These are phyloP conservation scores for Penicillium vulpinum DNA, from an alignment of 2,329 filamentous ascomycete genomes.

Conservation along the genomic window DNA sequence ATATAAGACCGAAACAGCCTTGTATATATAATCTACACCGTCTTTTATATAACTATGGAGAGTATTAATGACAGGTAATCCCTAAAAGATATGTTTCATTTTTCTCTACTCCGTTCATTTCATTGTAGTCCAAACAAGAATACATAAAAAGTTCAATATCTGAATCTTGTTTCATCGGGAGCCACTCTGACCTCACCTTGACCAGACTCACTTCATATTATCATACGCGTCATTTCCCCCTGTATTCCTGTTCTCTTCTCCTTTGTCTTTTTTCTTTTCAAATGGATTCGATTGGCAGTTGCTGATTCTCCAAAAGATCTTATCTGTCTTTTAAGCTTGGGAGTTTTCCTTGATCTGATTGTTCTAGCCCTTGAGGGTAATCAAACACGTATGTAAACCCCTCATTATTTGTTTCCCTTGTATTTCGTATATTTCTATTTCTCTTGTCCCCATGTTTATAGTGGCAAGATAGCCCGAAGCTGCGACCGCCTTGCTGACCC, in stretches of 20 bases:
- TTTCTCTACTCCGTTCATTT: neutral
- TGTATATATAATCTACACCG: slow-evolving; percentile 14
- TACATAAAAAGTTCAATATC: neutral
- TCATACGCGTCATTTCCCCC: neutral
- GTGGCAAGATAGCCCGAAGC: neutral
- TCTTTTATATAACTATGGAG: slow-evolving; percentile 23
- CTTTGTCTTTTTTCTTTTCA: neutral
- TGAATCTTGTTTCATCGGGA: slow-evolving; percentile 4
- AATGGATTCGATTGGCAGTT: slow-evolving; percentile 8
- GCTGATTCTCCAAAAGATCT: slow-evolving; percentile 2
- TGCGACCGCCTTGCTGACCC: slow-evolving; percentile 15
- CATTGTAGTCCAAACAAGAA: neutral
- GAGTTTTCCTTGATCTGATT: neutral
- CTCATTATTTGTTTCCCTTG: neutral
- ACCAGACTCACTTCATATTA: neutral
- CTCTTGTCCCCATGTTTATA: neutral
- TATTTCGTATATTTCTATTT: neutral
- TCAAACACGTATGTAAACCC: slow-evolving; percentile 3
- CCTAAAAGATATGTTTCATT: neutral
- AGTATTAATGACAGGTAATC: neutral
- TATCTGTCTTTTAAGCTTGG: neutral
- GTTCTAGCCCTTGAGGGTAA: neutral
- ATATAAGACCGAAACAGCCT: neutral
- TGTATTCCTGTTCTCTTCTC: neutral
- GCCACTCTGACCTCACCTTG: slow-evolving; percentile 5